Evolutionary conservation across 192 early-diverging fungal species (phyloP).

Genomic region (Cladochytrium replicatum): DNA sequence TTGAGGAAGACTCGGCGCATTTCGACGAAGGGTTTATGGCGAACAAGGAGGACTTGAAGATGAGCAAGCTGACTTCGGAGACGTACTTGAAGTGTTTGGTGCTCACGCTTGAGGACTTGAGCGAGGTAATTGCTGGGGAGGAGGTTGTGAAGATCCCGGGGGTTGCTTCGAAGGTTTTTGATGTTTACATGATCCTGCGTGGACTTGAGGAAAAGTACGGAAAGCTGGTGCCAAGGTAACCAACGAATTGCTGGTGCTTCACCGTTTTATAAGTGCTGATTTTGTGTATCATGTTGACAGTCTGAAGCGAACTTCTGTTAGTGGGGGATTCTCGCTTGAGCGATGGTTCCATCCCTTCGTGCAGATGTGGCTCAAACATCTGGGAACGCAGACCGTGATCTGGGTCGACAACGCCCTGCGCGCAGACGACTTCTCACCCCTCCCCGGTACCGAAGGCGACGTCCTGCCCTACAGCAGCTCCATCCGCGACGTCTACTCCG

Average conservation of each 20-base stretch:
- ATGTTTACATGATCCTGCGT: constrained; percentile 29
- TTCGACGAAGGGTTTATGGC: constrained; percentile 31
- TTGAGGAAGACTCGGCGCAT: constrained; percentile 40
- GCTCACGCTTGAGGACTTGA: constrained; percentile 26
- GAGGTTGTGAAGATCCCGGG: constrained; percentile 18
- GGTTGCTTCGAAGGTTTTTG: constrained; percentile 32
- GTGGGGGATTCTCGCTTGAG: constrained; percentile 35
- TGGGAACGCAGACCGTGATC: constrained; percentile 28
- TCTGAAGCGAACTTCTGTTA: constrained; percentile 16
- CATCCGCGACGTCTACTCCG: constrained; percentile 40
- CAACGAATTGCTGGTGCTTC: constrained; percentile 1
- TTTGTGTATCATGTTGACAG: background rate
- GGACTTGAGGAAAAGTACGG: constrained; percentile 34
- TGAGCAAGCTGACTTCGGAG: constrained; percentile 37
- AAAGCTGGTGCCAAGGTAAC: constrained; percentile 31
- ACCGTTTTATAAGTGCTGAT: background rate
- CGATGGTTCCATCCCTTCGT: constrained; percentile 44
- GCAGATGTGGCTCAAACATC: constrained; percentile 34
- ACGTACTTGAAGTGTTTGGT: constrained; percentile 37
- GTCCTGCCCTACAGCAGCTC: constrained; percentile 25
- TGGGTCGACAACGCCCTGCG: constrained; percentile 48
- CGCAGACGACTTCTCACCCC: constrained; percentile 31
- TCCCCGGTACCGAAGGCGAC: constrained; percentile 10
- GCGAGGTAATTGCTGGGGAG: constrained; percentile 28
- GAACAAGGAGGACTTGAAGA: constrained; percentile 32